Conservation (phyloP, 768 basidiomycete species). For the Strobilomyces confusus region DNA sequence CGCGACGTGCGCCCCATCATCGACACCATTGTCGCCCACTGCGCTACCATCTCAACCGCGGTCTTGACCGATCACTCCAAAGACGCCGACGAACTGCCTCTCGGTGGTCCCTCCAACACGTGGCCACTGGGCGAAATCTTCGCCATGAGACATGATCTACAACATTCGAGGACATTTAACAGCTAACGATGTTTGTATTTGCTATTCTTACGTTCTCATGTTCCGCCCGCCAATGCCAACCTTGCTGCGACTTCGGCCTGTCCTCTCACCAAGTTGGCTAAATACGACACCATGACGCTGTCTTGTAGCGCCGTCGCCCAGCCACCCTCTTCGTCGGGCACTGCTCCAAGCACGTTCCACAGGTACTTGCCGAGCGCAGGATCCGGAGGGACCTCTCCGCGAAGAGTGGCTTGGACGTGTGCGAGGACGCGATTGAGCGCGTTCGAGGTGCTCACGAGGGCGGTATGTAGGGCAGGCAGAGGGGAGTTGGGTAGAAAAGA, state of each 20-base stretch:
- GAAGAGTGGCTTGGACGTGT: conserved; percentile 78
- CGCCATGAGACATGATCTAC: conserved; percentile 84
- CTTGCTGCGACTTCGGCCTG: conserved; percentile 91
- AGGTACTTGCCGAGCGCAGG: conserved; percentile 86
- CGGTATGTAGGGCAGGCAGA: conserved; percentile 43
- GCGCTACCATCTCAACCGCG: conserved; percentile 48
- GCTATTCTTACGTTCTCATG: conserved; percentile 14
- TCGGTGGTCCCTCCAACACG: conserved; percentile 74
- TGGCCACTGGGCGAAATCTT: conserved; percentile 97
- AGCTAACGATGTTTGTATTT: conserved; percentile 33
- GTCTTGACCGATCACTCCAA: conserved; percentile 22
- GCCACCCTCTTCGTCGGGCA: conserved; percentile 65
- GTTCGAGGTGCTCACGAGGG: conserved; percentile 62
- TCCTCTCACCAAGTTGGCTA: conserved; percentile 88
- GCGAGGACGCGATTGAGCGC: conserved; percentile 84
- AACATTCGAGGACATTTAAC: conserved; percentile 97
- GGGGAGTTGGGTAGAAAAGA: conserved; percentile 48
- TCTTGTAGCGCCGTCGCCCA: conserved; percentile 85
- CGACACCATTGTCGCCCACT: conserved; percentile 44
- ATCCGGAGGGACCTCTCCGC: conserved; percentile 77
- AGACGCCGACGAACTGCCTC: conserved; percentile 19
- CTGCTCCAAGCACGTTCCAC: conserved; percentile 79
- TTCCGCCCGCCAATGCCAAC: conserved; percentile 63
- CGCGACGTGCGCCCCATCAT: conserved; percentile 69
- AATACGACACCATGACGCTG: conserved; percentile 90